Evolutionary conservation across 306 rosid genomes (phyloP).

Genomic region (Prinsepia uniflora): DNA sequence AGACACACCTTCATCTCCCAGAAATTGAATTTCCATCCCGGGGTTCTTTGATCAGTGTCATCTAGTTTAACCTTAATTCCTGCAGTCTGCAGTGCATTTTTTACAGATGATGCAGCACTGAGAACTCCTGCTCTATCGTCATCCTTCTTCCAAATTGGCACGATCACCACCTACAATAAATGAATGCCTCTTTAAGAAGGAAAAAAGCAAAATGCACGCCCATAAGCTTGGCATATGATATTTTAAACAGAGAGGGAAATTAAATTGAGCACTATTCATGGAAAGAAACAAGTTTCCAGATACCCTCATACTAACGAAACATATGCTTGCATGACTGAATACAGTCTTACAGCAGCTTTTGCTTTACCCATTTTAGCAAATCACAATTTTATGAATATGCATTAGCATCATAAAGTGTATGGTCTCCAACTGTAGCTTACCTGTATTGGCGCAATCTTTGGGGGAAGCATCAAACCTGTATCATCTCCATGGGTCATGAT

Average conservation of each 20-base stretch:
- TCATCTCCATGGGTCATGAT: slow-evolving; percentile 98
- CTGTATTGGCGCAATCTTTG: slow-evolving; percentile 87
- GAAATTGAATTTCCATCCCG: slow-evolving; percentile 98
- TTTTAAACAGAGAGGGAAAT: background rate
- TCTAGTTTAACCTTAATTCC: slow-evolving; percentile 80
- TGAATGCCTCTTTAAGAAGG: slow-evolving; percentile 10
- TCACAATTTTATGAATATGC: background rate
- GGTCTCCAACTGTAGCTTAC: slow-evolving; percentile 48
- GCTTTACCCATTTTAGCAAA: background rate
- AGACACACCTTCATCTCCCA: slow-evolving; percentile 96
- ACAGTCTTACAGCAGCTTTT: background rate
- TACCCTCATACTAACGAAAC: background rate
- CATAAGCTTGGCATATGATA: background rate
- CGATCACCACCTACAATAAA: slow-evolving; percentile 71
- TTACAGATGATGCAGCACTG: slow-evolving; percentile 63
- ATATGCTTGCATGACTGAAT: background rate
- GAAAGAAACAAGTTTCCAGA: background rate
- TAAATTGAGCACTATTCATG: background rate
- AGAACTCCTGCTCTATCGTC: slow-evolving; percentile 62
- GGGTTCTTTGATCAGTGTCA: slow-evolving; percentile 84
- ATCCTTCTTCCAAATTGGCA: slow-evolving; percentile 96
- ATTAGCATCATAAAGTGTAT: slow-evolving; percentile 2
- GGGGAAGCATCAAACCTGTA: slow-evolving; percentile 91
- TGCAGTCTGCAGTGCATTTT: slow-evolving; percentile 51
- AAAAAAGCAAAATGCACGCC: background rate